Evolutionary conservation across 2,329 filamentous ascomycete species (phyloP).

Genomic region (Ceratocystis eucalypticola): DNA sequence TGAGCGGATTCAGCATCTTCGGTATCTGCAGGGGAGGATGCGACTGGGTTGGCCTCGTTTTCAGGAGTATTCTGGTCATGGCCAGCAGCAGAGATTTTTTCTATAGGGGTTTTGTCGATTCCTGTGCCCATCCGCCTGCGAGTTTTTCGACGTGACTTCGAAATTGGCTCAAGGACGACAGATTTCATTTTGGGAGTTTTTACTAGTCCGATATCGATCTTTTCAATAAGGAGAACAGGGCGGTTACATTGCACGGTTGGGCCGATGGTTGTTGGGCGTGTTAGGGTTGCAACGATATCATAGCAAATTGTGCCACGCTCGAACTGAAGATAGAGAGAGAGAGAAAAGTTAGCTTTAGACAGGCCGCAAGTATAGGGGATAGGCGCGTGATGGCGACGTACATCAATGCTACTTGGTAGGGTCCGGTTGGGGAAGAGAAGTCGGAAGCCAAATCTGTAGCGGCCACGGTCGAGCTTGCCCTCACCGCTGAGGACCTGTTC

Average conservation of each 20-base stretch:
- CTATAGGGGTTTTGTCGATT: conserved; percentile 8
- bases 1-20: conserved; percentile 24
- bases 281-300: conserved; percentile 77
- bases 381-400: conserved; percentile 34
- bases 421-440: conserved; percentile 54
- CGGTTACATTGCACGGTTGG: conserved; percentile 68
- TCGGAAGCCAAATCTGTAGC: conserved; percentile 69
- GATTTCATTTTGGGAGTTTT: conserved; percentile 62
- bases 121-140: conserved; percentile 11
- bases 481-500: conserved; percentile 69
- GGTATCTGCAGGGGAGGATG: conserved; percentile 25
- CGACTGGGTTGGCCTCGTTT: conserved; percentile 19
- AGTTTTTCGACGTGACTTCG: conserved; percentile 46
- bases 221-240: conserved; percentile 66
- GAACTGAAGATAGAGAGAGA: conserved; percentile 47
- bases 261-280: conserved; percentile 72
- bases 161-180: conserved; percentile 78
- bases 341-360: background rate
- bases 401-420: conserved; percentile 86
- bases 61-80: background rate
- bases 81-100: conserved; percentile 4
- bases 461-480: conserved; percentile 57
- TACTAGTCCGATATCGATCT: conserved; percentile 69
- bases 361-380: background rate
- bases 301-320: conserved; percentile 90